phyloP scores from a whole-genome alignment of 805 yeast genomes.

The Yarrowia yakushimensis region DNA sequence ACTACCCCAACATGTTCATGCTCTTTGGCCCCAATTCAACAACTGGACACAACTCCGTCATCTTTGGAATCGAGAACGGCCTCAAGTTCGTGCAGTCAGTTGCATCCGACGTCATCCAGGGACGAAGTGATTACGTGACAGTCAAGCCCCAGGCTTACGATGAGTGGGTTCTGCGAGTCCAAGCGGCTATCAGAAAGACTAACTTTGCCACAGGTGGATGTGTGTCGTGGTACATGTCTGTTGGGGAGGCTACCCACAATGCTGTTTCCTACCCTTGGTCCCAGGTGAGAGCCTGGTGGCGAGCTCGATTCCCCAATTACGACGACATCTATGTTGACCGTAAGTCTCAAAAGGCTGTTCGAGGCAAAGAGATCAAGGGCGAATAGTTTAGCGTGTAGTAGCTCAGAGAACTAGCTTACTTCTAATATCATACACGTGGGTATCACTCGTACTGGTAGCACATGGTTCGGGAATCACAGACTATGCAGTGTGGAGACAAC shows the following conservation, averaged over 20 bases:
- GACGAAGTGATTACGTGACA: constrained; percentile 24
- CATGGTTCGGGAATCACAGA: too few species aligned
- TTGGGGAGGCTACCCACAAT: constrained; percentile 21
- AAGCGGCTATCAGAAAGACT: constrained; percentile 18
- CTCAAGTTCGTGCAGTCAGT: constrained; percentile 27
- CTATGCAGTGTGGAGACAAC: too few species aligned
- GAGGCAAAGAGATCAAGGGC: not conserved
- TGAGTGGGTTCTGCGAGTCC: constrained; percentile 25
- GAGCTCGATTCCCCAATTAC: constrained; percentile 12
- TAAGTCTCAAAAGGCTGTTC: not conserved
- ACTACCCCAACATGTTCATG: constrained; percentile 29
- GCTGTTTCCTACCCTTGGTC: constrained; percentile 28
- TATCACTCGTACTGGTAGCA: not conserved
- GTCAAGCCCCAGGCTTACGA: constrained; percentile 28
- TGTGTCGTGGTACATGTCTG: constrained; percentile 28
- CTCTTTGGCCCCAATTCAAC: constrained; percentile 29
- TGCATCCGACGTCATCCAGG: constrained; percentile 18
- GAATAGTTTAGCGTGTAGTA: not conserved
- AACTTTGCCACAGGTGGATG: constrained; percentile 28
- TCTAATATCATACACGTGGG: not conserved
- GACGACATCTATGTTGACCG: not conserved
- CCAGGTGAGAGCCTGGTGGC: constrained; percentile 27
- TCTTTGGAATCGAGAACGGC: constrained; percentile 28
- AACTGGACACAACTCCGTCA: constrained; percentile 28
- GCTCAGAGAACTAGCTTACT: not conserved